Evolutionary conservation across 371 early-diverging fungal genomes (phyloP).

Genomic region (Phascolomyces articulosus): DNA sequence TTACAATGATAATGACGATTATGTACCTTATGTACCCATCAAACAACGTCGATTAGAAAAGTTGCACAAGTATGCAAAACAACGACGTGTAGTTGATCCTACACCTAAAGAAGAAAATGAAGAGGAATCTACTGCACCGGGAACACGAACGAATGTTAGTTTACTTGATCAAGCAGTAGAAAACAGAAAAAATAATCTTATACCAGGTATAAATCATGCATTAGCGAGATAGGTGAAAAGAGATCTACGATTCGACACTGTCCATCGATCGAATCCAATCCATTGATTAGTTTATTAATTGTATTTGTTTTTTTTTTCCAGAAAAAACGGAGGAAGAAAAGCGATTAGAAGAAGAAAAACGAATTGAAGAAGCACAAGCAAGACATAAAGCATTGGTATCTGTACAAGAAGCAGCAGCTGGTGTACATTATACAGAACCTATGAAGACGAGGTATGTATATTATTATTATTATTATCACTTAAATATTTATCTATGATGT

Average conservation of each 20-base stretch:
- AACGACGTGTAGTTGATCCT: slow-evolving; percentile 30
- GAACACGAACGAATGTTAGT: slow-evolving; percentile 69
- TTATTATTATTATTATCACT: too few species aligned
- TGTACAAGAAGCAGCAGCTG: slow-evolving; percentile 86
- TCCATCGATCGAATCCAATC: too few species aligned
- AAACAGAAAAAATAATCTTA: slow-evolving; percentile 60
- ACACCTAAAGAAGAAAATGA: slow-evolving; percentile 35
- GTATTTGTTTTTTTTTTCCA: slow-evolving; percentile 5
- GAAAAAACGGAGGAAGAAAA: slow-evolving; percentile 84
- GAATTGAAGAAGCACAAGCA: slow-evolving; percentile 83
- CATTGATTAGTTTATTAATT: too few species aligned
- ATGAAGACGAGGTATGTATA: slow-evolving; percentile 72
- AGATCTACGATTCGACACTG: too few species aligned
- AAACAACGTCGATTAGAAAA: slow-evolving; percentile 72
- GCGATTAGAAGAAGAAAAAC: slow-evolving; percentile 80
- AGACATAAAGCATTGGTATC: slow-evolving; percentile 82
- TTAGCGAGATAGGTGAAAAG: not conserved
- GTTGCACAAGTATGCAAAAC: slow-evolving; percentile 54
- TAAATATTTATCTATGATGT: too few species aligned
- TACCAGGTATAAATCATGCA: slow-evolving; percentile 36
- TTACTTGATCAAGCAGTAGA: slow-evolving; percentile 88
- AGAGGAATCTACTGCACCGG: slow-evolving; percentile 52
- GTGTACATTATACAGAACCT: slow-evolving; percentile 84
- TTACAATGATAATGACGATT: slow-evolving; percentile 53
- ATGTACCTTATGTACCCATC: slow-evolving; percentile 82